Percentiles rank a stretch among this genome's conserved stretches.
phyloP scores from a whole-genome alignment of 768 basidiomycete species.

The Termitomyces sp. region DNA sequence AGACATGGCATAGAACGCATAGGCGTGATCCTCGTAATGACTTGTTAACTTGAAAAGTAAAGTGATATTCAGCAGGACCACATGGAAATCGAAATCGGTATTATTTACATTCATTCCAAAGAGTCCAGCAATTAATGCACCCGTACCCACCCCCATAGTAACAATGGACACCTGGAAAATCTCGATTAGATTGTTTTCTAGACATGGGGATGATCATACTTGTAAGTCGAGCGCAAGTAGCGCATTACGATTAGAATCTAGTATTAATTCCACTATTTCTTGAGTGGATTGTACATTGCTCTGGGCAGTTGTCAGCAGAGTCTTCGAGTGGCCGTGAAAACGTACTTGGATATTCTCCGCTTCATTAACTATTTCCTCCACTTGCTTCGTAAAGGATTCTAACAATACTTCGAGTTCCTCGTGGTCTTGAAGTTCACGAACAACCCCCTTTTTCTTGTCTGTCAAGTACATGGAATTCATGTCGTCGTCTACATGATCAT shows the following conservation, averaged over 20 bases:
- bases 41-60: slow-evolving; percentile 54
- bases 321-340: not conserved
- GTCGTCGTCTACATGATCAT: slow-evolving; percentile 73
- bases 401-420: slow-evolving; percentile 90
- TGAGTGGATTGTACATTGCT: slow-evolving; percentile 95
- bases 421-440: slow-evolving; percentile 74
- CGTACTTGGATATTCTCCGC: slow-evolving; percentile 80
- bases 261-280: slow-evolving; percentile 94
- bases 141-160: slow-evolving; percentile 89
- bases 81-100: not conserved
- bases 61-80: slow-evolving; percentile 10
- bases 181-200: slow-evolving; percentile 6
- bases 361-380: slow-evolving; percentile 94
- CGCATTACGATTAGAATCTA: slow-evolving; percentile 94
- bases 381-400: slow-evolving; percentile 95
- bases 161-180: slow-evolving; percentile 76
- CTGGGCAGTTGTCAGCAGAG: slow-evolving; percentile 33
- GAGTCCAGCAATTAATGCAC: slow-evolving; percentile 85
- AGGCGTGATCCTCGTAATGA: slow-evolving; percentile 67
- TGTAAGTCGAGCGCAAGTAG: slow-evolving; percentile 89
- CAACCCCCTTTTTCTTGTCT: slow-evolving; percentile 65
- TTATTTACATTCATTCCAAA: slow-evolving; percentile 94
- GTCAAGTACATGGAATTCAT: slow-evolving; percentile 93
- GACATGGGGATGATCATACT: slow-evolving; percentile 32
- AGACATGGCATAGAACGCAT: slow-evolving; percentile 71